phyloP scores from a whole-genome alignment of 139 green algal species.

The Micractinium sp. region DNA sequence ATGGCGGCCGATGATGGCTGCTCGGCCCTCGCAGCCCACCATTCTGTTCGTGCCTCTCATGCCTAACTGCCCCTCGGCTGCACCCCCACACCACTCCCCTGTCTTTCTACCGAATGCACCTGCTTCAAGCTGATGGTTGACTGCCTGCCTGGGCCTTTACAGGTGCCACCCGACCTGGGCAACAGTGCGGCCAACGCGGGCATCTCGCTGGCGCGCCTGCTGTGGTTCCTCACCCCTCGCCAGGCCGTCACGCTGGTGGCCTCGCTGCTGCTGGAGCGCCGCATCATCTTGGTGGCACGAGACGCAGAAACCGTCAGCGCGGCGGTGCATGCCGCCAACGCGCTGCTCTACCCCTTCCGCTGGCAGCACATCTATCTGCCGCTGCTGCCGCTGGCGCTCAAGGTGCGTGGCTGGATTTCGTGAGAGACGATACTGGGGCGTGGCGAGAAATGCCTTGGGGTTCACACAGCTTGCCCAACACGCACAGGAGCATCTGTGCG shows the following conservation, averaged over 20 bases:
- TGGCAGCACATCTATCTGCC: conserved; percentile 88
- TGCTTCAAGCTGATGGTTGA: too few relatives aligned
- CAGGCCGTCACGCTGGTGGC: conserved; percentile 68
- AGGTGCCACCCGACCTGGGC: conserved; percentile 72
- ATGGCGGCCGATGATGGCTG: not conserved
- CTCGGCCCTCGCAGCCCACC: not conserved
- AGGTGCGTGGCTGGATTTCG: conserved; percentile 30
- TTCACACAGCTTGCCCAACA: too few relatives aligned
- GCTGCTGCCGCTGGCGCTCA: conserved; percentile 65
- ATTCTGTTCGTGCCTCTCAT: not conserved
- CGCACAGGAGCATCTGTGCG: not conserved
- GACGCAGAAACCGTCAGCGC: conserved; percentile 70
- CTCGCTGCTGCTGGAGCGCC: conserved; percentile 78
- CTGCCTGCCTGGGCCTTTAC: conserved; percentile 20
- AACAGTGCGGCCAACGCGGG: conserved; percentile 65
- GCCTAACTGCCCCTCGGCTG: not conserved
- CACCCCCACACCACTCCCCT: not conserved
- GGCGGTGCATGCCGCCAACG: conserved; percentile 71
- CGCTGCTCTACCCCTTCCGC: conserved; percentile 80
- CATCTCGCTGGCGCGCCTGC: conserved; percentile 71
- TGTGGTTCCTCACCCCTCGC: conserved; percentile 71
- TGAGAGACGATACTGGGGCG: not conserved
- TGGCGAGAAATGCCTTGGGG: not conserved
- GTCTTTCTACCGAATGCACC: not conserved
- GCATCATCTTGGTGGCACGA: conserved; percentile 72